These are phyloP conservation scores for Suillus luteus DNA, from an alignment of 768 basidiomycete genomes.

Conservation along the genomic window DNA sequence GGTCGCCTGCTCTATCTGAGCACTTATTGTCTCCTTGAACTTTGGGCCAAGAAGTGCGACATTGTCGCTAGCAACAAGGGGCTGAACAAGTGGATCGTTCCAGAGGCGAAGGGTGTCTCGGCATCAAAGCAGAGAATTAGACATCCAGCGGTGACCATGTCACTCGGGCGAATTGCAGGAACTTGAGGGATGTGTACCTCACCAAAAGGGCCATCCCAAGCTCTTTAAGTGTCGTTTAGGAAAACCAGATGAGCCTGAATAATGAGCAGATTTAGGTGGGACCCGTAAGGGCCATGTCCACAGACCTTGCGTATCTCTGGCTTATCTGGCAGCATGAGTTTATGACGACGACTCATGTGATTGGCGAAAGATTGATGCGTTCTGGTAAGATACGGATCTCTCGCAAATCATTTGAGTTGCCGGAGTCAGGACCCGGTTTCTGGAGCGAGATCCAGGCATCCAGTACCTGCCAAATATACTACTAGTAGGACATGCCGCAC, in stretches of 20 bases:
- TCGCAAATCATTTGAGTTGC: neutral
- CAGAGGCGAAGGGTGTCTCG: constrained; percentile 31
- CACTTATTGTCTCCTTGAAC: constrained; percentile 22
- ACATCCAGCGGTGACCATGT: constrained; percentile 35
- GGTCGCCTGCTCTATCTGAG: constrained; percentile 27
- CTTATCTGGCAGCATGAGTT: neutral
- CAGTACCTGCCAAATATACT: neutral
- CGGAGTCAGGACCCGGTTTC: neutral
- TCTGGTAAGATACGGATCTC: neutral
- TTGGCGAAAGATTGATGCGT: neutral
- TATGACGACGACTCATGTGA: neutral
- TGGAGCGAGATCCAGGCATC: neutral
- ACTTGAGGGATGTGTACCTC: neutral
- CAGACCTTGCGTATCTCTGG: neutral
- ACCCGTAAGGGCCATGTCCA: neutral
- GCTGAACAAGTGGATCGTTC: constrained; percentile 32
- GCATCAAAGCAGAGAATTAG: constrained; percentile 36
- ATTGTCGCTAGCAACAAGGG: constrained; percentile 20
- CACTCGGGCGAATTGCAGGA: neutral
- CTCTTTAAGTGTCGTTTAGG: neutral
- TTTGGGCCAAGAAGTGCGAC: constrained; percentile 19
- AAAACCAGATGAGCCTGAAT: neutral
- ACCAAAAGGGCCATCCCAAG: neutral
- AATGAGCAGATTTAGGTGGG: neutral
- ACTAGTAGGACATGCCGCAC: too few species aligned